Evolutionary conservation across 768 basidiomycete species (phyloP).

Genomic region (Auriscalpium microsporum): DNA sequence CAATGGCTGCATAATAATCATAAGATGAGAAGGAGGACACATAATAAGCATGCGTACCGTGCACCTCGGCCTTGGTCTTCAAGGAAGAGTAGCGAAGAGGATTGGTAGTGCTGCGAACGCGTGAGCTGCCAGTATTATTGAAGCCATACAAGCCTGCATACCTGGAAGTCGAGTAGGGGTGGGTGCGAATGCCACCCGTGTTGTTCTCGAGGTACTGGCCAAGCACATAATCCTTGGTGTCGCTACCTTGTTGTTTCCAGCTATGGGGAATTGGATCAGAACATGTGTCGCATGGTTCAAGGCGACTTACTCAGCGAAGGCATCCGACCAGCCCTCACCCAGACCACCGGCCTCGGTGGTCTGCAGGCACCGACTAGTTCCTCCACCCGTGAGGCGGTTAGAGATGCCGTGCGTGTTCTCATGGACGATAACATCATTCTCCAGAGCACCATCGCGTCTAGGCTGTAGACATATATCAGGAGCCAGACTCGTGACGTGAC

Average conservation of each 20-base stretch:
- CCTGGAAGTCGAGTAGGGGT: constrained; percentile 46
- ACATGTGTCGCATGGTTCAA: neutral
- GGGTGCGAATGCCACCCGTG: constrained; percentile 41
- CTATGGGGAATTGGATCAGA: constrained; percentile 6
- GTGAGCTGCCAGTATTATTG: no score
- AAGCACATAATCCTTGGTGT: constrained; percentile 28
- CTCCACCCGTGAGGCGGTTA: constrained; percentile 41
- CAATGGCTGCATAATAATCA: constrained; percentile 30
- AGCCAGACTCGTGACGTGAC: constrained; percentile 6
- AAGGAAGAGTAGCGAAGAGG: constrained; percentile 36
- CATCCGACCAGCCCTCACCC: constrained; percentile 64
- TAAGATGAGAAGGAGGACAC: no score
- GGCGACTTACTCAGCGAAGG: constrained; percentile 17
- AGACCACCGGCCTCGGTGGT: constrained; percentile 56
- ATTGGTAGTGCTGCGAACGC: constrained; percentile 26
- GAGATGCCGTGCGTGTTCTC: constrained; percentile 33
- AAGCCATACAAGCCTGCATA: constrained; percentile 21
- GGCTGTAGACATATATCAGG: constrained; percentile 25
- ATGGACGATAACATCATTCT: constrained; percentile 48
- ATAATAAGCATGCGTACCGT: constrained; percentile 25
- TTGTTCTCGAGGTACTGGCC: constrained; percentile 48
- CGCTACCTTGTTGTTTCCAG: constrained; percentile 29
- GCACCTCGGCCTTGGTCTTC: constrained; percentile 29
- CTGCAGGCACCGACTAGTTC: constrained; percentile 51
- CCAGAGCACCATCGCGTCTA: constrained; percentile 55